Percentiles rank a stretch among this genome's conserved stretches.
Conservation (phyloP, 768 basidiomycete genomes). For the Amanita molliuscula region DNA sequence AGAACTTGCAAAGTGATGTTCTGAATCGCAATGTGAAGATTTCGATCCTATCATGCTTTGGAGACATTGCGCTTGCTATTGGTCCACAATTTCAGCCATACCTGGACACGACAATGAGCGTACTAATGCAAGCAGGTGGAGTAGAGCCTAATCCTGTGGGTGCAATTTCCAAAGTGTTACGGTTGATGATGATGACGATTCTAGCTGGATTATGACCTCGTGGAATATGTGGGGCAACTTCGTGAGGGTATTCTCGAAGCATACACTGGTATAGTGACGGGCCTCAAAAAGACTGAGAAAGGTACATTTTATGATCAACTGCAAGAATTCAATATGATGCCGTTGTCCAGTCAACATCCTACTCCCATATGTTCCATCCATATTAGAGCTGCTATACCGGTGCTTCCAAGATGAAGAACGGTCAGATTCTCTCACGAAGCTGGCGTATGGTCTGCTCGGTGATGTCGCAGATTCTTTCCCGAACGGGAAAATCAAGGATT, state of each 20-base stretch:
- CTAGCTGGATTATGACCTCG: slow-evolving; percentile 76
- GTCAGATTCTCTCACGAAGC: slow-evolving; percentile 63
- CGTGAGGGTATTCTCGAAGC: slow-evolving; percentile 96
- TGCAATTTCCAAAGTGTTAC: slow-evolving; percentile 4
- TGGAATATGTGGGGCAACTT: slow-evolving; percentile 85
- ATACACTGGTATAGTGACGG: slow-evolving; percentile 90
- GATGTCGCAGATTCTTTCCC: slow-evolving; percentile 89
- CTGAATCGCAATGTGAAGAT: slow-evolving; percentile 95
- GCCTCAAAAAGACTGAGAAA: slow-evolving; percentile 76
- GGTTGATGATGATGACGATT: slow-evolving; percentile 1
- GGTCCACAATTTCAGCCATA: slow-evolving; percentile 82
- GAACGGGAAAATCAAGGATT: slow-evolving; percentile 68
- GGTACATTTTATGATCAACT: slow-evolving; percentile 29
- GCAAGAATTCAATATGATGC: slow-evolving; percentile 4
- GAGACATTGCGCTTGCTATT: slow-evolving; percentile 92
- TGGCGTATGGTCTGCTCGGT: slow-evolving; percentile 80
- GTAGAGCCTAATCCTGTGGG: slow-evolving; percentile 82
- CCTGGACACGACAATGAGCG: slow-evolving; percentile 81
- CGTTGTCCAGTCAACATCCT: slow-evolving; percentile 35
- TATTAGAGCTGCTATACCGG: slow-evolving; percentile 75
- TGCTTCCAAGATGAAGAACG: slow-evolving; percentile 76
- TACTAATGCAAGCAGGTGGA: slow-evolving; percentile 83
- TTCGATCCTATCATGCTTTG: slow-evolving; percentile 90
- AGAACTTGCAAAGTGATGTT: slow-evolving; percentile 84
- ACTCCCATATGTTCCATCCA: slow-evolving; percentile 56